Percentiles rank a stretch among this genome's conserved stretches.
Conservation (phyloP, 2,329 filamentous ascomycete genomes). For the Penicillium sp. region DNA sequence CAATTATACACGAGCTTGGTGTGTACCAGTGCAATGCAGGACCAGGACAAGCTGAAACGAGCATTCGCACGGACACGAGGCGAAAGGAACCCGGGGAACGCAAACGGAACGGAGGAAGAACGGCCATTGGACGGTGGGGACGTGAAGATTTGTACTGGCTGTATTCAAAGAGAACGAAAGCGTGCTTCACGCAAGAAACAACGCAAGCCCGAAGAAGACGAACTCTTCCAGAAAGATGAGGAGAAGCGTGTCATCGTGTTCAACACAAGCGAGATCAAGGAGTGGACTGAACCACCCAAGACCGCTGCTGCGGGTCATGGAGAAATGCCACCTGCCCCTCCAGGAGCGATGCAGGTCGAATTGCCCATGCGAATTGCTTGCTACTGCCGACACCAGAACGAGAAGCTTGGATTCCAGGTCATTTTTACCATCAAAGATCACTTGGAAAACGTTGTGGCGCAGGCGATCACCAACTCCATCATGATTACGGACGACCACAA, state of each 20-base stretch:
- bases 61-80: constrained; percentile 64
- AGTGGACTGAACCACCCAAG: constrained; percentile 69
- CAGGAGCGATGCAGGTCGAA: constrained; percentile 73
- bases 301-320: constrained; percentile 53
- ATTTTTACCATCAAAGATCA: constrained; percentile 93
- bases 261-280: constrained; percentile 84
- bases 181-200: constrained; percentile 88
- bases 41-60: constrained; percentile 64
- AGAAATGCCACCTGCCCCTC: constrained; percentile 41
- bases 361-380: constrained; percentile 95
- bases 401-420: constrained; percentile 88
- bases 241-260: constrained; percentile 83
- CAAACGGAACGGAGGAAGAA: constrained; percentile 57
- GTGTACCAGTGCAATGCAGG: constrained; percentile 88
- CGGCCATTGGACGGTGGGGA: constrained; percentile 88
- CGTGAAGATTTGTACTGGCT: constrained; percentile 87
- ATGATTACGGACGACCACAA: constrained; percentile 99
- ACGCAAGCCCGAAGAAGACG: constrained; percentile 90
- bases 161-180: constrained; percentile 88
- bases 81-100: constrained; percentile 44
- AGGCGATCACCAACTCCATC: constrained; percentile 82
- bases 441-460: constrained; percentile 73
- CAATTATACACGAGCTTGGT: constrained; percentile 82
- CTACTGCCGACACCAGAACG: constrained; percentile 92
- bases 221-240: constrained; percentile 80